Base-by-base conservation (phyloP, 495 filamentous ascomycete species). In the Pyrenula massariospora region DNA sequence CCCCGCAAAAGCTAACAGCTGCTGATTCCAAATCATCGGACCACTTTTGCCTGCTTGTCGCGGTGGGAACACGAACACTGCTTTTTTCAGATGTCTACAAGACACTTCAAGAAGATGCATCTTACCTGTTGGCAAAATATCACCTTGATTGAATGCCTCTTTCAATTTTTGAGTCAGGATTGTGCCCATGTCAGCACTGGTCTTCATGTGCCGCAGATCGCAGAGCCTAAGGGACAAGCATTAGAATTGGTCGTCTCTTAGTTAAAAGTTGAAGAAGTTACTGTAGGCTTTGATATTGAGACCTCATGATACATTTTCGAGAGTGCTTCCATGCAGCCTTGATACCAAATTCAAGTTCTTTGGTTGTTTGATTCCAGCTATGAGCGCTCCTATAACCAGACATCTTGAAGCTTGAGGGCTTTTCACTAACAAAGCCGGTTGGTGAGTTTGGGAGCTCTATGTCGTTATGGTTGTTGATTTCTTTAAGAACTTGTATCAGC, bases 281-380 rank as follows among this genome's bases (percentile, higher is more conserved):
- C n/a, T 19, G 23, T 22, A 51, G 24, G 10, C n/a, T n/a, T n/a
- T n/a, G n/a, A n/a, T n/a, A n/a, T n/a, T 67, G 63, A 19, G 61
- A 63, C 42, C 65, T 55, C 61, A 65, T 66, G 53, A 67, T 67
- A 42, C 65, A 67, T 51, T 64, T 67, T 36, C 65, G 57, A 15
- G 65, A 50, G 50, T 67, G 61, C 25, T 62, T 66, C 65, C 65
- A 67, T 24, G 65, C 58, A 50, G 59, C 50, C 12, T 62, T 56
- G 23, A 66, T 36, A 22, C 65, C 65, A 54, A 59, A 63, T 25
- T 63, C 57, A 12, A 67, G 53, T 53, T 67, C 65, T 52, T 52
- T 19, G 10, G 24, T 10, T 2, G 59, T 66, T 50, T 67, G 65
- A 8, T 49, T 54, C 63, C 63, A 66, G n/a, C n/a, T n/a, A n/a